A percentile compares a stretch with the other conserved stretches of the same genome.
Conservation (phyloP, 345 rosid species). For the Arabis hirsuta region DNA sequence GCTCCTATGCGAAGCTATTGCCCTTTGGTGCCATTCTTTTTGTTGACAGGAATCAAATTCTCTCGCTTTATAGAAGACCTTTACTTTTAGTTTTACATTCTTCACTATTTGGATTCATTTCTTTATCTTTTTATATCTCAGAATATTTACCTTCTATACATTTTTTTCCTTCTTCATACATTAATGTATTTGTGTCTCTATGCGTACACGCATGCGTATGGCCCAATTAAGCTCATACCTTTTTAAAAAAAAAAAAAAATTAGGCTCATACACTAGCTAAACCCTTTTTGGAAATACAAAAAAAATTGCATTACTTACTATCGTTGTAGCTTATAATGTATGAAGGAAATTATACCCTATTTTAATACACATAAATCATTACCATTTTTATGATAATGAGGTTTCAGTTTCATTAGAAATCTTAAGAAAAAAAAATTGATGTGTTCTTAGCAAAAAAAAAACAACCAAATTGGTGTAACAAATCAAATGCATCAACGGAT, state of each 20-base stretch:
- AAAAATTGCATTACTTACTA: background rate
- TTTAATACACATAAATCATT: background rate
- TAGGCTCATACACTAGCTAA: conserved; percentile 12
- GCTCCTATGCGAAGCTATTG: conserved; percentile 31
- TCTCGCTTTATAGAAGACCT: conserved; percentile 27
- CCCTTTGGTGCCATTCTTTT: conserved; percentile 39
- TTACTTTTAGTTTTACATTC: conserved; percentile 16
- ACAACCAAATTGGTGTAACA: background rate
- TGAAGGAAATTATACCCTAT: no score
- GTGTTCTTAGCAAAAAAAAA: no score
- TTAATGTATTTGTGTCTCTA: background rate
- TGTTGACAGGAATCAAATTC: conserved; percentile 42
- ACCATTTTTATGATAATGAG: background rate
- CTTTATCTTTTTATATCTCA: background rate
- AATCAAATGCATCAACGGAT: no score
- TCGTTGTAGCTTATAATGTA: no score
- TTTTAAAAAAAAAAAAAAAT: no score
- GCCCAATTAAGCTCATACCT: conserved; percentile 18
- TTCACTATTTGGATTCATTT: conserved; percentile 10
- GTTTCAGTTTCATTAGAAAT: background rate
- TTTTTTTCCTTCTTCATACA: conserved; percentile 18
- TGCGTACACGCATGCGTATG: conserved; percentile 26
- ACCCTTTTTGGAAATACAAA: conserved; percentile 5
- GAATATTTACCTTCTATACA: background rate
- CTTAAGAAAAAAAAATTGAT: no score